Conservation (phyloP, 1,284 basidiomycete species). For the Ceratobasidium sp. region DNA sequence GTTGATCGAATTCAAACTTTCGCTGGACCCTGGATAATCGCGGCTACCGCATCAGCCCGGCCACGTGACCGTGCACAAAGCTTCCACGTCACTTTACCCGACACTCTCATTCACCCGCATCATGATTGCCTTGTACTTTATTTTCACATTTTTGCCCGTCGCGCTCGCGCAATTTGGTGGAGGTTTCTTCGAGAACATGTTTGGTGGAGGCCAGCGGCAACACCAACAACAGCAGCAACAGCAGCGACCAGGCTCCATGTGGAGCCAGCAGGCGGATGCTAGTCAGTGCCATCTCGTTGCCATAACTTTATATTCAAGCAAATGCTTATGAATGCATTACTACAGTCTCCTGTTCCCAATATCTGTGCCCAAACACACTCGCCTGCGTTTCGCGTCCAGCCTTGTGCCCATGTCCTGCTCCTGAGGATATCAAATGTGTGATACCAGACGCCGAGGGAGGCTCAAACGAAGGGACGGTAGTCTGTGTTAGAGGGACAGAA, state of each 20-base stretch:
- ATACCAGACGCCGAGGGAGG: conserved; percentile 43
- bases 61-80: conserved; percentile 28
- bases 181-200: conserved; percentile 44
- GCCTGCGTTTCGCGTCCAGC: conserved; percentile 43
- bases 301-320: background rate
- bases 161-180: conserved; percentile 44
- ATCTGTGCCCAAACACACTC: conserved; percentile 45
- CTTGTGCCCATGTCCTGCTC: conserved; percentile 44
- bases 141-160: conserved; percentile 33
- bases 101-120: background rate
- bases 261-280: conserved; percentile 43
- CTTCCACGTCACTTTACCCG: conserved; percentile 32
- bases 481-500: conserved; percentile 42
- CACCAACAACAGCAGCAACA: conserved; percentile 29
- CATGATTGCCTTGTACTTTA: conserved; percentile 28
- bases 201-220: conserved; percentile 18
- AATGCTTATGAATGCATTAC: background rate
- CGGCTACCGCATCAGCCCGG: background rate
- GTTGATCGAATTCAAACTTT: conserved; percentile 31
- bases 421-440: conserved; percentile 46
- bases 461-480: conserved; percentile 42
- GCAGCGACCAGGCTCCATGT: conserved; percentile 35
- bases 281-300: conserved; percentile 21
- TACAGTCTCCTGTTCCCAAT: conserved; percentile 42
- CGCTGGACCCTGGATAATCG: conserved; percentile 14